These are phyloP conservation scores for Globisporangium paroecandrum DNA, from an alignment of 352 stramenopile species.

Conservation along the genomic window DNA sequence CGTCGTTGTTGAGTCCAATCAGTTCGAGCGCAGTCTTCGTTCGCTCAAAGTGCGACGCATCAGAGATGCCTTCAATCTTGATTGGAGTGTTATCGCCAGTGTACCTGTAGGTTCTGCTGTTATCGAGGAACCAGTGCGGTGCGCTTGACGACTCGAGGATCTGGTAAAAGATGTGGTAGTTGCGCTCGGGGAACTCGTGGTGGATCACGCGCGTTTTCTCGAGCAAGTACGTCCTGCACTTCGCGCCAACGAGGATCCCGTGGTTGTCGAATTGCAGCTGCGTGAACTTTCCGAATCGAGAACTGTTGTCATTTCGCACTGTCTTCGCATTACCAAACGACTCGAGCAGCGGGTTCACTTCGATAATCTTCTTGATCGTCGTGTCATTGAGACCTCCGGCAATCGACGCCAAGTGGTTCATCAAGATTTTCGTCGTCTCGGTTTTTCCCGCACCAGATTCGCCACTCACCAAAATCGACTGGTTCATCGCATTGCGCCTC, in stretches of 20 bases:
- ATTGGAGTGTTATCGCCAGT: conserved; percentile 50
- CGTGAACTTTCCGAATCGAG: conserved; percentile 97
- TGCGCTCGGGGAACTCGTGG: conserved; percentile 91
- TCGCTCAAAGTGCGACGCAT: conserved; percentile 64
- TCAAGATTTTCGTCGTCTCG: conserved; percentile 88
- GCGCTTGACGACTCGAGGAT: conserved; percentile 18
- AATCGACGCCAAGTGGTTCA: conserved; percentile 82
- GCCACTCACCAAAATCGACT: conserved; percentile 85
- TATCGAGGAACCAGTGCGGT: conserved; percentile 38
- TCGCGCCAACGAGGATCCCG: conserved; percentile 81
- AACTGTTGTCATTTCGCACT: conserved; percentile 96
- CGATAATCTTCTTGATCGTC: conserved; percentile 96
- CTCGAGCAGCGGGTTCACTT: conserved; percentile 97
- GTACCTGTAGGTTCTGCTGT: conserved; percentile 52
- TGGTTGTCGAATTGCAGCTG: conserved; percentile 76
- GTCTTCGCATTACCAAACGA: conserved; percentile 98
- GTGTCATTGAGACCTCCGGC: conserved; percentile 62
- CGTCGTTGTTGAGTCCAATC: conserved; percentile 56
- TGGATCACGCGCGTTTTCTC: conserved; percentile 96
- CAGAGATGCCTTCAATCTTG: conserved; percentile 74
- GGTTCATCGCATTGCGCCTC: conserved; percentile 57
- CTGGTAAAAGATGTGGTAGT: conserved; percentile 98
- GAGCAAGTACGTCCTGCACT: conserved; percentile 95
- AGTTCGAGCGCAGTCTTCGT: conserved; percentile 62
- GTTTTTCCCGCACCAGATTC: conserved; percentile 87